Conservation (phyloP, 441 rosid genomes). For the Pelargonium fulgidum region DNA sequence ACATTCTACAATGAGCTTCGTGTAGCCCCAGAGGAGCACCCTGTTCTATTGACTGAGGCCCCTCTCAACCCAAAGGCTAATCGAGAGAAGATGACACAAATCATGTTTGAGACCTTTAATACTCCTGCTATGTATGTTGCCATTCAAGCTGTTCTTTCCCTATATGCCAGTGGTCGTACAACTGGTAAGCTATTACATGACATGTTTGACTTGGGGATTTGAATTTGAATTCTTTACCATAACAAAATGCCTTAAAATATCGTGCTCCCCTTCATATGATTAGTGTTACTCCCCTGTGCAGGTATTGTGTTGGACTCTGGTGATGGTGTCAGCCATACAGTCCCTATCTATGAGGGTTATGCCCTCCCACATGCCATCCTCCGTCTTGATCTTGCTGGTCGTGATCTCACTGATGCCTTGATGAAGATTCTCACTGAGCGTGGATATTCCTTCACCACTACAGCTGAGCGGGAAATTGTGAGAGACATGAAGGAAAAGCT, state of each 20-base stretch:
- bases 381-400: slow-evolving; percentile 58
- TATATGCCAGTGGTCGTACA: slow-evolving; percentile 71
- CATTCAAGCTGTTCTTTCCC: slow-evolving; percentile 58
- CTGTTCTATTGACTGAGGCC: slow-evolving; percentile 62
- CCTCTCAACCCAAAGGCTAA: slow-evolving; percentile 72
- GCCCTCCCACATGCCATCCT: slow-evolving; percentile 25
- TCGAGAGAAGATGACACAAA: slow-evolving; percentile 55
- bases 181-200: slow-evolving; percentile 52
- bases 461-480: slow-evolving; percentile 63
- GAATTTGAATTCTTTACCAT: no score
- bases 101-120: slow-evolving; percentile 51
- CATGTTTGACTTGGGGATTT: neutral
- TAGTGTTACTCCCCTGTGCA: no score
- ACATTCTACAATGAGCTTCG: slow-evolving; percentile 57
- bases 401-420: slow-evolving; percentile 57
- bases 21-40: slow-evolving; percentile 63
- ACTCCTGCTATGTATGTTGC: slow-evolving; percentile 56
- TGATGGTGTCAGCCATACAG: slow-evolving; percentile 64
- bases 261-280: no score
- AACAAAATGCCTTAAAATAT: no score
- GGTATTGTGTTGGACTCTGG: slow-evolving; percentile 68
- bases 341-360: slow-evolving; percentile 63
- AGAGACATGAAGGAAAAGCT: slow-evolving; percentile 65
- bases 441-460: slow-evolving; percentile 61
- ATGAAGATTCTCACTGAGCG: slow-evolving; percentile 67